Base-by-base conservation (phyloP, 208 protist species). In the Trypanosoma avium region DNA sequence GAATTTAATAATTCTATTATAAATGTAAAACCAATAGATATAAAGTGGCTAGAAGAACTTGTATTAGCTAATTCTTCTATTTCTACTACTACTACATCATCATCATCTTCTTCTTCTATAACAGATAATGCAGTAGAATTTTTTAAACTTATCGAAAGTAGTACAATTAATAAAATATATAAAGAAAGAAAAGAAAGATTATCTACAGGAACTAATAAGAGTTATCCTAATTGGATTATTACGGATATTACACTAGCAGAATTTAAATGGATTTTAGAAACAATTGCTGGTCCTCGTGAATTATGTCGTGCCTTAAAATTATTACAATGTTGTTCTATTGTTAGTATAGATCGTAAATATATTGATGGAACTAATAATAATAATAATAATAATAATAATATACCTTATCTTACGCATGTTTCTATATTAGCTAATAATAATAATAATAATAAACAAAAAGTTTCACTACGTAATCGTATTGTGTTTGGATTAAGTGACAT, bases 231-330 rank as follows among this genome's bases (percentile, higher is more conserved):
- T 68, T 92, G 86, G 86, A 61, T 92, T 24, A 63, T 92, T 9
- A 69, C 82, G 1, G 86, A 89, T 63, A 52, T 85, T 54, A 86
- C 79, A 8, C 75, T 82, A 19, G 70, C 80, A 15, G 86, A 88
- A 71, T 92, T 92, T 47, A 58, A 69, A 35, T 89, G 86, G 86
- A 89, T 92, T 57, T 52, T 89, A 21, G 80, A 87, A 59, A 92
- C 86, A 1, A 79, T 92, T 6, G 86, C 86, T 2, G 86, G 86
- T 4, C 79, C 75, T 0, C 60, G 61, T n/a, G 86, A 92, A 62
- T 43, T 83, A 6, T 61, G 64, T n/a, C 79, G 86, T 13, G 86
- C 86, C 0, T 48, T 63, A 0, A 55, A 60, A 12, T 60, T 92
- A 54, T 70, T 92, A 52, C 60, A 45, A 4, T 73, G 80, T 21